Percentiles rank a stretch among this genome's conserved stretches.
These are phyloP conservation scores for Vickermania spadyakhi DNA, from an alignment of 208 protist species.

Conservation along the genomic window DNA sequence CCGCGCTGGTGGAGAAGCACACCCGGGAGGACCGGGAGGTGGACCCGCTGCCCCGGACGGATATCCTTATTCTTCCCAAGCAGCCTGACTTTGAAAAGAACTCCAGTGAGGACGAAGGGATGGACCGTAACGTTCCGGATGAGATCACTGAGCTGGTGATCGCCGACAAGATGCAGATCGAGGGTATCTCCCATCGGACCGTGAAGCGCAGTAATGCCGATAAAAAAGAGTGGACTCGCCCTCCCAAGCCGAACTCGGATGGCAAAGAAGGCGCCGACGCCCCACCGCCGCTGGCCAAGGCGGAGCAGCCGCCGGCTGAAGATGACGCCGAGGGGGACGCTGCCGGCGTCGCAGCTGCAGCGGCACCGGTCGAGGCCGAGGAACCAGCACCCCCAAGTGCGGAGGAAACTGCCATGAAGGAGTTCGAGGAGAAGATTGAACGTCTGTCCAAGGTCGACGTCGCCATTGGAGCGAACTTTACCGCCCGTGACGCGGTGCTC, in stretches of 20 bases:
- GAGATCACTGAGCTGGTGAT: constrained; percentile 17
- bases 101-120: constrained; percentile 9
- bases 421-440: constrained; percentile 16
- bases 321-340: neutral
- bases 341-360: neutral
- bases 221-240: constrained; percentile 13
- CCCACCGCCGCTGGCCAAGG: neutral
- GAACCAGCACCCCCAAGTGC: constrained; percentile 1
- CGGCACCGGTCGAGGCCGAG: neutral
- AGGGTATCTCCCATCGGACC: constrained; percentile 28
- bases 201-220: constrained; percentile 11
- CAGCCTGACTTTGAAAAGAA: neutral
- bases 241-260: neutral
- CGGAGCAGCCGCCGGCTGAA: neutral
- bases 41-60: constrained; percentile 36
- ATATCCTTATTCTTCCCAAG: constrained; percentile 43
- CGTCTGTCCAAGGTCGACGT: constrained; percentile 10
- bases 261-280: neutral
- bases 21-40: constrained; percentile 42
- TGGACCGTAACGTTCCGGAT: constrained; percentile 6
- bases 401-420: constrained; percentile 1
- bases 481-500: constrained; percentile 36
- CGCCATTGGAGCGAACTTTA: constrained; percentile 22
- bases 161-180: constrained; percentile 41
- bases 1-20: constrained; percentile 28